Conservation (phyloP, 2,329 filamentous ascomycete species). For the Coniella lustricola region DNA sequence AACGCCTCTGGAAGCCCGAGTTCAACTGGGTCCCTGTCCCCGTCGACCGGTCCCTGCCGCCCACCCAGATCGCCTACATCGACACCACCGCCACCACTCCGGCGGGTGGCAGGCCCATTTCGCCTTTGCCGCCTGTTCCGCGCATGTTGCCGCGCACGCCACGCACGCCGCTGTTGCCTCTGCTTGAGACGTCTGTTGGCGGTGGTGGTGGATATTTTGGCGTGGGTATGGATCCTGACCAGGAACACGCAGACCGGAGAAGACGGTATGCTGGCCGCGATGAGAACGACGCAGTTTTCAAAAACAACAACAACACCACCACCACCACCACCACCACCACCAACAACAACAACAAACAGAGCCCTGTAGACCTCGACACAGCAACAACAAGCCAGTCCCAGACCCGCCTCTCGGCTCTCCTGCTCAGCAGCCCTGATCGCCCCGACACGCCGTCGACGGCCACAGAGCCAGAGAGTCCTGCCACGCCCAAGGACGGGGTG, state of each 20-base stretch:
- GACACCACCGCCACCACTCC: not conserved
- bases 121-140: constrained; percentile 1
- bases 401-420: too few species aligned
- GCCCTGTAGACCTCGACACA: constrained; percentile 4
- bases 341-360: too few species aligned
- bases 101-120: not conserved
- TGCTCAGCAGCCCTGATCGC: constrained; percentile 5
- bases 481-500: constrained; percentile 9
- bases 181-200: not conserved
- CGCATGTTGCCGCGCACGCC: constrained; percentile 1
- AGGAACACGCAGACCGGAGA: too few species aligned
- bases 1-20: constrained; percentile 14
- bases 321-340: too few species aligned
- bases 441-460: constrained; percentile 12
- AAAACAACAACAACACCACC: too few species aligned
- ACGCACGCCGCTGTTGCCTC: not conserved
- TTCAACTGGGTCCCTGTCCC: constrained; percentile 14
- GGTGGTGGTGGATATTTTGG: not conserved
- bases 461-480: constrained; percentile 6
- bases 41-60: constrained; percentile 13
- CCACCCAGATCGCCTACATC: constrained; percentile 12
- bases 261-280: too few species aligned
- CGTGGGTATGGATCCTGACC: not conserved
- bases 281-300: too few species aligned
- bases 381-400: constrained; percentile 2